Conservation (phyloP, 371 early-diverging fungal species). For the Amoeboaphelidium protococcarum region DNA sequence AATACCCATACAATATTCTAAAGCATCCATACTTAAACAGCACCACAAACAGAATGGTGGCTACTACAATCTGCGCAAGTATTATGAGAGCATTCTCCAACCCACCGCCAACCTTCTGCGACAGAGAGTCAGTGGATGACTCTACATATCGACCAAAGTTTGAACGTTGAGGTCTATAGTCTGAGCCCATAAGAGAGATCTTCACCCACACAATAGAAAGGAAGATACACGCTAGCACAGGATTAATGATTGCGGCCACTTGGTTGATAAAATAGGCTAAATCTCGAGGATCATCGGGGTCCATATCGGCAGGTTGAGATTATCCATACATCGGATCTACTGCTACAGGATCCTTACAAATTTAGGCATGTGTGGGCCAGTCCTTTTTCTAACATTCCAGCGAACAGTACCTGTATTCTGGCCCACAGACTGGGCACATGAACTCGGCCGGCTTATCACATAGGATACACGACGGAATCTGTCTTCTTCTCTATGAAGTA, state of each 20-base stretch:
- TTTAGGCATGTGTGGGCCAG: too few relatives aligned
- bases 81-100: conserved; percentile 34
- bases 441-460: too few relatives aligned
- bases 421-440: too few relatives aligned
- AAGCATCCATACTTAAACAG: conserved; percentile 41
- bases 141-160: conserved; percentile 15
- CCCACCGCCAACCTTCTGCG: conserved; percentile 4
- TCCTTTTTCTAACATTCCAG: too few relatives aligned
- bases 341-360: too few relatives aligned
- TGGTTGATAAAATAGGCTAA: conserved; percentile 46
- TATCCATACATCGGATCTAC: too few relatives aligned
- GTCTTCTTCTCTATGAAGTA: too few relatives aligned
- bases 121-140: conserved; percentile 4
- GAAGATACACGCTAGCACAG: conserved; percentile 41
- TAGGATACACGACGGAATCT: too few relatives aligned
- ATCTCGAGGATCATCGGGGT: too few relatives aligned
- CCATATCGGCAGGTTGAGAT: too few relatives aligned
- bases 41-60: conserved; percentile 41
- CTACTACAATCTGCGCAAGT: conserved; percentile 42
- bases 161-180: conserved; percentile 19
- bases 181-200: conserved; percentile 9
- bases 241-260: conserved; percentile 47
- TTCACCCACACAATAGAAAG: conserved; percentile 62
- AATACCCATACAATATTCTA: too few relatives aligned
- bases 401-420: too few relatives aligned